Conservation (phyloP, 805 yeast species). For the Brettanomyces nanus region DNA sequence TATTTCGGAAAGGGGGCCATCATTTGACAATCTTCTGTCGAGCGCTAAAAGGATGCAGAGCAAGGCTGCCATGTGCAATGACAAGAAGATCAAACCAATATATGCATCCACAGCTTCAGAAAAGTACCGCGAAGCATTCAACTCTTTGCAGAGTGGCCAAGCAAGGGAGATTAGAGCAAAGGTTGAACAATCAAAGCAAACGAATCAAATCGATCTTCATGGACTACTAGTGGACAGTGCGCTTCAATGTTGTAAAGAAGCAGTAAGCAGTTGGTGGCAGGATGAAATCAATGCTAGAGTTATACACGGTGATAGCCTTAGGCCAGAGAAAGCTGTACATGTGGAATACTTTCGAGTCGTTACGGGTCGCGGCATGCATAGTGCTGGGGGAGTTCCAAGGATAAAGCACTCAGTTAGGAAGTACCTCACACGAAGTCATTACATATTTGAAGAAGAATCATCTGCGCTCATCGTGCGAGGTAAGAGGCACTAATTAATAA, state of each 20-base stretch:
- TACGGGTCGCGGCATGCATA: slow-evolving; percentile 70
- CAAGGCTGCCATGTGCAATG: neutral
- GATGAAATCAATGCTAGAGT: slow-evolving; percentile 41
- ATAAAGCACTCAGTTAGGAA: slow-evolving; percentile 36
- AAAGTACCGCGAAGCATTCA: neutral
- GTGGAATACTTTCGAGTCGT: slow-evolving; percentile 39
- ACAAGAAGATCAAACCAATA: neutral
- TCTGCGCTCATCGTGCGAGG: slow-evolving; percentile 40
- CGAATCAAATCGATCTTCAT: slow-evolving; percentile 47
- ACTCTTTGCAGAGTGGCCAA: neutral
- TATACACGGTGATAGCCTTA: slow-evolving; percentile 29
- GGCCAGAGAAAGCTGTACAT: slow-evolving; percentile 28
- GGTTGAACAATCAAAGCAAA: slow-evolving; percentile 8
- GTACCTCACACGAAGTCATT: slow-evolving; percentile 30
- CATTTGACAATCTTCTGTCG: neutral
- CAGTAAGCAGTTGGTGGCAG: slow-evolving; percentile 54
- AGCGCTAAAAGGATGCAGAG: neutral
- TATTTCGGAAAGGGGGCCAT: neutral
- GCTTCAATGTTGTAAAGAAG: slow-evolving; percentile 24
- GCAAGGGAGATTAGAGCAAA: slow-evolving; percentile 4
- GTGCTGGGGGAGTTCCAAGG: slow-evolving; percentile 45
- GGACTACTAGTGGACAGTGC: slow-evolving; percentile 43
- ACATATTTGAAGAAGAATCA: slow-evolving; percentile 37
- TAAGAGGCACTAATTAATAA: slow-evolving; percentile 12
- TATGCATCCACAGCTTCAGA: neutral